phyloP scores from a whole-genome alignment of 2,329 filamentous ascomycete genomes.

The Fusarium sp. region DNA sequence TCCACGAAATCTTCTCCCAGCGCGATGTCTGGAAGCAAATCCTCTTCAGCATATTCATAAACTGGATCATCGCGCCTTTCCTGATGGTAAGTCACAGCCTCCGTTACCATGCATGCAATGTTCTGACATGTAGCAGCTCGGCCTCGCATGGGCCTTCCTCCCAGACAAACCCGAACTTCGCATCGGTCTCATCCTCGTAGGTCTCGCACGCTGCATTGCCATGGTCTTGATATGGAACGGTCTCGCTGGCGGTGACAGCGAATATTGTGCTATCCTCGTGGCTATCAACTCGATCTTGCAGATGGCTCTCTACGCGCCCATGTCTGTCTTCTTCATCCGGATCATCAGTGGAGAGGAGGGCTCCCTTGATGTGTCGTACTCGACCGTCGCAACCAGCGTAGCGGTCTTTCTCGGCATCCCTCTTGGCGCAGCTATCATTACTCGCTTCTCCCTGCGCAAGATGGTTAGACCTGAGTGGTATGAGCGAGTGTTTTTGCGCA shows the following conservation, averaged over 20 bases:
- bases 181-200: conserved; percentile 82
- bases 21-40: conserved; percentile 81
- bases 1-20: conserved; percentile 73
- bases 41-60: conserved; percentile 78
- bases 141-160: conserved; percentile 74
- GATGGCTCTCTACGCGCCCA: conserved; percentile 77
- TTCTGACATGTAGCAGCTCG: conserved; percentile 58
- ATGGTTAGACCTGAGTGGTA: conserved; percentile 71
- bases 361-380: conserved; percentile 63
- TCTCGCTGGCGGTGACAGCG: conserved; percentile 76
- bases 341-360: conserved; percentile 67
- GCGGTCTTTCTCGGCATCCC: conserved; percentile 89
- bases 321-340: conserved; percentile 76
- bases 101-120: background rate
- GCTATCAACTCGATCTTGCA: conserved; percentile 80
- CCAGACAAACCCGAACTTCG: conserved; percentile 68
- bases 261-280: conserved; percentile 86
- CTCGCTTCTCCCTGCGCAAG: conserved; percentile 70
- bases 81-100: conserved; percentile 72
- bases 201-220: conserved; percentile 75
- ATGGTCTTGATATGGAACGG: conserved; percentile 75
- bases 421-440: conserved; percentile 81
- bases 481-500: conserved; percentile 74
- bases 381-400: conserved; percentile 80
- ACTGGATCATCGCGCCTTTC: conserved; percentile 86